Base-by-base conservation (phyloP, 257 asterid species). In the Solanum pennellii region DNA sequence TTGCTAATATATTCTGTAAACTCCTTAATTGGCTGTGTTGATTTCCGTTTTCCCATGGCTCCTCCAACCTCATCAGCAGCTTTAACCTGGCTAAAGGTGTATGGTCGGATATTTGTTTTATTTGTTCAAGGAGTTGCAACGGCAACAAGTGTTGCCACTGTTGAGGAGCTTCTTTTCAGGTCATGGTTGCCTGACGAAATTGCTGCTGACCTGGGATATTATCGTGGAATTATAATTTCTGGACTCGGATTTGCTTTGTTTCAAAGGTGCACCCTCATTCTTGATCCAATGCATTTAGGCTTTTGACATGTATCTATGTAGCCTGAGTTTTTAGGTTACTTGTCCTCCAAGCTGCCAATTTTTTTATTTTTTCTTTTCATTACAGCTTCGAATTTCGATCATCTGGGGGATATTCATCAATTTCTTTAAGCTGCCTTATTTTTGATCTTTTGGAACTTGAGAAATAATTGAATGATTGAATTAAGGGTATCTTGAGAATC, bases 141-240 rank as follows among this genome's bases (percentile, higher is more conserved):
- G 21, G 98, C 99, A 87, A 91, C 96, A 60, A 91, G 90, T 33
- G 87, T 96, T 88, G 94, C 99, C 72, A 84, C 87, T 66, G 98
- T 95, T 86, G 99, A 97, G 93, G 99, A 96, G 88, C 89, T 94
- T 89, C 93, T 97, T 88, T 97, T 97, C 86, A 88, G 98, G 88
- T 94, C 99, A 87, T 97, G 99, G 99, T 89, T 97, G 92, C 97
- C 98, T 83, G 94, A 94, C 89, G 99, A 97, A 93, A 94, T 97
- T 86, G 94, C 95, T 87, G 90, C 90, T 52, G 99, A 97, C 92
- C 92, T 88, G 77, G 99, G 99, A 84, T 93, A 92, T 91, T 90
- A 93, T 88, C 94, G 86, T 27, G 99, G 97, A 91, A 85, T 97
- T 83, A 14, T 95, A 87, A 82, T 96, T 89, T 96, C 99, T 8